Evolutionary conservation across 805 yeast species (phyloP).

Genomic region (Candida mattraensis): DNA sequence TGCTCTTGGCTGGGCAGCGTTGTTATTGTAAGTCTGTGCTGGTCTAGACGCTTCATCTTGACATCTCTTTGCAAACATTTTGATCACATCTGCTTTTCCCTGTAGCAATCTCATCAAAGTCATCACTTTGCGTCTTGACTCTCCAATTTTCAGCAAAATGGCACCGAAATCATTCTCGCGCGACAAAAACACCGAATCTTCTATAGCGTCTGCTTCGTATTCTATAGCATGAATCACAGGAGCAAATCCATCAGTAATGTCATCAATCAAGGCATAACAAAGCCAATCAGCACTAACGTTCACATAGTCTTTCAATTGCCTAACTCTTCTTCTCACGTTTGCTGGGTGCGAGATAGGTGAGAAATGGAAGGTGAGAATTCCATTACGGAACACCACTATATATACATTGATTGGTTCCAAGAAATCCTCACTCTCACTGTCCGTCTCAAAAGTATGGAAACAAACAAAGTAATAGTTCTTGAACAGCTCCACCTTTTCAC

Average conservation of each 20-base stretch:
- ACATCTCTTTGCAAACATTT: constrained; percentile 94
- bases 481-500: constrained; percentile 95
- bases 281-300: constrained; percentile 80
- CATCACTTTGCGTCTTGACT: constrained; percentile 89
- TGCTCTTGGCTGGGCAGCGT: constrained; percentile 66
- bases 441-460: constrained; percentile 94
- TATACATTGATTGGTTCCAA: constrained; percentile 78
- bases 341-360: constrained; percentile 69
- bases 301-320: constrained; percentile 76
- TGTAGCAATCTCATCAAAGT: constrained; percentile 83
- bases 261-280: constrained; percentile 80
- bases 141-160: constrained; percentile 83
- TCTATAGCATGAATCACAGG: constrained; percentile 78
- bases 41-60: constrained; percentile 58
- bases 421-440: constrained; percentile 77
- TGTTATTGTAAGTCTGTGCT: constrained; percentile 16
- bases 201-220: constrained; percentile 79
- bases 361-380: constrained; percentile 68
- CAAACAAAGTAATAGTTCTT: constrained; percentile 89
- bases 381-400: constrained; percentile 68
- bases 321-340: constrained; percentile 77
- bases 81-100: constrained; percentile 94
- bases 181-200: constrained; percentile 81
- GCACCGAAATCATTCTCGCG: constrained; percentile 70
- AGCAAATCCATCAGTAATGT: constrained; percentile 81